A percentile compares a stretch with the other conserved stretches of the same genome.
phyloP scores from a whole-genome alignment of 495 filamentous ascomycete genomes.

The Cercophora scortea region DNA sequence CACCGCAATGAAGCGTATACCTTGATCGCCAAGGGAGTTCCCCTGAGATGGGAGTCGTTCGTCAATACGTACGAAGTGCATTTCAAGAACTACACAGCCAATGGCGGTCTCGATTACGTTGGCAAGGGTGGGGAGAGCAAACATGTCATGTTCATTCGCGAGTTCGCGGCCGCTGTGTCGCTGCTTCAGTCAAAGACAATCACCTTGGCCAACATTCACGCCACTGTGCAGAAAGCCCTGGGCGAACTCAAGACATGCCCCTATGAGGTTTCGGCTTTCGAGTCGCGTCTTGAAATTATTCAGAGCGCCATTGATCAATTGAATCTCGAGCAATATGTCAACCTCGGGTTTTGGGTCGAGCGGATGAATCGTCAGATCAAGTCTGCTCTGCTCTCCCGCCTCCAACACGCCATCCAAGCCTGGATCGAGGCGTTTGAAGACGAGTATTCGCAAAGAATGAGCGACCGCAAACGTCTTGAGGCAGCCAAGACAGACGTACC shows the following conservation, averaged over 20 bases:
- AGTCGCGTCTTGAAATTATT: constrained; percentile 69
- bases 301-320: constrained; percentile 90
- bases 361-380: constrained; percentile 80
- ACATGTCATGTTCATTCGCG: constrained; percentile 91
- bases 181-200: constrained; percentile 79
- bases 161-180: constrained; percentile 79
- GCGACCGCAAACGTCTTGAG: constrained; percentile 34
- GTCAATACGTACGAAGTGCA: constrained; percentile 93
- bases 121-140: constrained; percentile 68
- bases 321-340: constrained; percentile 90
- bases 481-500: constrained; percentile 39
- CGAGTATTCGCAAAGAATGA: constrained; percentile 41
- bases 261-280: constrained; percentile 69
- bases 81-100: constrained; percentile 54
- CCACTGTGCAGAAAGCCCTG: constrained; percentile 75
- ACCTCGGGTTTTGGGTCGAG: constrained; percentile 80
- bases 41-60: constrained; percentile 92
- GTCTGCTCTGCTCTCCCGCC: constrained; percentile 60
- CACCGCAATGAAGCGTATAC: constrained; percentile 81
- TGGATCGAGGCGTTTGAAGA: constrained; percentile 82
- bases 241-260: constrained; percentile 77
- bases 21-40: constrained; percentile 76
- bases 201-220: constrained; percentile 67
- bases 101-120: constrained; percentile 52
- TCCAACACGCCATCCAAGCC: constrained; percentile 68